Evolutionary conservation across 2,329 filamentous ascomycete species (phyloP), one percentile per base, ranked within the genome.

Genomic region (Fusarium anthophilum): DNA sequence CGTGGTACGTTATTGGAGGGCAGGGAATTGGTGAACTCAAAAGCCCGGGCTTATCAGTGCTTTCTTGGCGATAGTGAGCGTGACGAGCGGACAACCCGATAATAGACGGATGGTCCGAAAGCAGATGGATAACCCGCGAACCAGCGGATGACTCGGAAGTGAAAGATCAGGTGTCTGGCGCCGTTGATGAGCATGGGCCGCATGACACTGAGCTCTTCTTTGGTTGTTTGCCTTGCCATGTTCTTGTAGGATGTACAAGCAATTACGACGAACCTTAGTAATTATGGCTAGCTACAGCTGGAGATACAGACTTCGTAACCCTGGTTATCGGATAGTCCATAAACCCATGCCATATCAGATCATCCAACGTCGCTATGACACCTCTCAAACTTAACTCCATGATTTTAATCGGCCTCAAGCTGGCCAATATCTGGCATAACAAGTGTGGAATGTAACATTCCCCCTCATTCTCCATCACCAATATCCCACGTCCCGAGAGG

Each of bases 401-500:
- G 5, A 30, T 18, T 10, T 8, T 13, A 4, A 20, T 12, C 17
- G 3, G 8, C 18, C 5, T 20, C 1, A 12, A 4, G 5, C 17
- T 53, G 17, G 12, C 3, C 9, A 38, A 12, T 6, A 15, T 6
- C 50, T 37, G 9, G 32, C 3, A 22, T 26, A 14, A 20, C 8
- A 10, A 28, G 22, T 30, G 14, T 2, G 4, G 38, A 39, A 43
- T 43, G 20, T 22, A 55, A 18, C 26, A 55, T 30, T 22, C 26
- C 37, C 53, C 37, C 17, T 28, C 15, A 30, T 9, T 30, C 37
- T 20, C 15, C 17, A 9, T 43, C 22, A 15, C 26, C 26, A 30
- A 55, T n/a, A 41, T 43, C 28, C 35, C 59, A 43, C 32, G 26
- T 69, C 59, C 66, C 66, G 66, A 69, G 66, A 39, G 66, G 66